A percentile compares a stretch with the other conserved stretches of the same genome.
Conservation (phyloP, 306 rosid species). For the Rosa lucieae region DNA sequence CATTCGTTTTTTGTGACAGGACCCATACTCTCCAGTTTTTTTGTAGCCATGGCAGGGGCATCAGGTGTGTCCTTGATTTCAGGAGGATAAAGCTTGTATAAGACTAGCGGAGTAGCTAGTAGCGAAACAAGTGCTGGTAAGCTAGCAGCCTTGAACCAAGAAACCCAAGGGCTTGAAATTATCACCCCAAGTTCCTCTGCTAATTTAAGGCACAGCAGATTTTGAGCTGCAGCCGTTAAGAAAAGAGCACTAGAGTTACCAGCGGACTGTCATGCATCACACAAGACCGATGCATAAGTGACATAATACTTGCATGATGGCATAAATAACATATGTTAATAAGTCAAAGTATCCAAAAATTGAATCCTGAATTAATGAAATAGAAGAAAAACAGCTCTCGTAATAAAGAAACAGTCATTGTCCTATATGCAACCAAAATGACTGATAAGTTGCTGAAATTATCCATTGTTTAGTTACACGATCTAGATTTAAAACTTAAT, state of each 20-base stretch:
- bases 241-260: constrained; percentile 97
- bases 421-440: neutral
- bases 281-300: constrained; percentile 42
- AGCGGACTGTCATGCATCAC: constrained; percentile 68
- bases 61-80: constrained; percentile 94
- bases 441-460: neutral
- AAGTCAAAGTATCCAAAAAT: neutral
- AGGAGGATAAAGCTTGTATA: constrained; percentile 86
- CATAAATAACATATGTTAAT: constrained; percentile 12
- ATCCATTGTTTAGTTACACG: neutral
- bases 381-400: neutral
- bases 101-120: constrained; percentile 72
- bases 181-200: constrained; percentile 87
- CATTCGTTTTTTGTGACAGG: constrained; percentile 71
- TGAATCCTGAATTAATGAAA: neutral
- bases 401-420: neutral
- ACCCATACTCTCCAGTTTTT: constrained; percentile 81
- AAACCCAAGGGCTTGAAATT: constrained; percentile 78
- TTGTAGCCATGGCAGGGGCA: constrained; percentile 88
- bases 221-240: constrained; percentile 99
- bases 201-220: constrained; percentile 75
- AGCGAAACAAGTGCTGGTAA: constrained; percentile 71
- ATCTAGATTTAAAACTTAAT: neutral
- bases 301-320: constrained; percentile 26
- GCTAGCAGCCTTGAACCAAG: constrained; percentile 92